Conservation (phyloP, 2,329 filamentous ascomycete genomes). For the Dactylellina drechsleri region DNA sequence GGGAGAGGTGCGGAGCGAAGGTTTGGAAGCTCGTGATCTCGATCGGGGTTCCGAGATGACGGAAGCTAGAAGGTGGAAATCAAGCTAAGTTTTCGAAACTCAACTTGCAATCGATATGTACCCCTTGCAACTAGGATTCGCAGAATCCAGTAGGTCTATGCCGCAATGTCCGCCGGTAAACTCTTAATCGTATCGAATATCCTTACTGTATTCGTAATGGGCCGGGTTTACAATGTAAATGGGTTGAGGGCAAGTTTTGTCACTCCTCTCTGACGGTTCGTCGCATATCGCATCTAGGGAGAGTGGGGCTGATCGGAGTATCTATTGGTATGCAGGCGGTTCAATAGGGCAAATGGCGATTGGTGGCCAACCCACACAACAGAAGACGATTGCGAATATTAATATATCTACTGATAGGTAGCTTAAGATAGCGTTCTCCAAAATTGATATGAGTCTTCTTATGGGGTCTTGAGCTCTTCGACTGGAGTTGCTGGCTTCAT, state of each 20-base stretch:
- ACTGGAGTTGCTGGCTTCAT: slow-evolving; percentile 6
- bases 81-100: slow-evolving; percentile 4
- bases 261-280: slow-evolving; percentile 27
- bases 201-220: slow-evolving; percentile 31
- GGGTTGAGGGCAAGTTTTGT: slow-evolving; percentile 11
- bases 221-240: neutral
- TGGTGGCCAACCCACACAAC: slow-evolving; percentile 19
- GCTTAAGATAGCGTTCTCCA: too few species aligned
- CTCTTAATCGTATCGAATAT: slow-evolving; percentile 35
- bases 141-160: too few species aligned
- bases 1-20: slow-evolving; percentile 21
- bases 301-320: slow-evolving; percentile 41
- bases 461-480: too few species aligned
- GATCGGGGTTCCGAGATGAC: slow-evolving; percentile 32
- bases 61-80: slow-evolving; percentile 35
- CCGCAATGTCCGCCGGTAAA: slow-evolving; percentile 22
- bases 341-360: slow-evolving; percentile 19
- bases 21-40: slow-evolving; percentile 48
- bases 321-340: slow-evolving; percentile 19
- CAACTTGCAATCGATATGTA: slow-evolving; percentile 5
- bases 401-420: neutral
- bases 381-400: neutral
- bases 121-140: too few species aligned
- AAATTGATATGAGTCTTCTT: too few species aligned
- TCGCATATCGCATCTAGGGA: slow-evolving; percentile 50